Conservation (phyloP, 2,329 filamentous ascomycete genomes). For the Zopfia rhizophila region DNA sequence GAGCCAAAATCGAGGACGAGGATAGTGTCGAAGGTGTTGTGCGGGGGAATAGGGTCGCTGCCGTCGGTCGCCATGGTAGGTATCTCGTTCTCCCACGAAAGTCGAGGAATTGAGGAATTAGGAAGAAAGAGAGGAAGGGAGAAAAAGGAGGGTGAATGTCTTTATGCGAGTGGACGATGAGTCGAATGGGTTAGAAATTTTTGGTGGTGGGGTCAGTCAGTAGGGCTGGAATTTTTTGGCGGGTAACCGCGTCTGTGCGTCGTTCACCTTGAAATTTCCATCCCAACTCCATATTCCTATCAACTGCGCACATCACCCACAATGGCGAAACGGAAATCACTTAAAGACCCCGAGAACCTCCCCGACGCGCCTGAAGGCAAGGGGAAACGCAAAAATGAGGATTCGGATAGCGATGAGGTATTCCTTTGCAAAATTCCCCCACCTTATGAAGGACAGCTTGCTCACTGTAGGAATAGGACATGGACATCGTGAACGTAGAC, state of each 20-base stretch:
- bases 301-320: constrained; percentile 20
- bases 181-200: not conserved
- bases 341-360: constrained; percentile 43
- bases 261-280: constrained; percentile 27
- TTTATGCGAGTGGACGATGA: not conserved
- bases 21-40: constrained; percentile 71
- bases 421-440: constrained; percentile 15
- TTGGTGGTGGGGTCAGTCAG: not conserved
- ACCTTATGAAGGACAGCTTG: constrained; percentile 9
- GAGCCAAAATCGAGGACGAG: constrained; percentile 78
- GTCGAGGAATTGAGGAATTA: constrained; percentile 22
- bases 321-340: constrained; percentile 51
- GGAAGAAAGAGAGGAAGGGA: constrained; percentile 7
- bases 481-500: constrained; percentile 92
- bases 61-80: constrained; percentile 53
- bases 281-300: constrained; percentile 11
- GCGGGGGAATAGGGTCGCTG: constrained; percentile 57
- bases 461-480: constrained; percentile 68
- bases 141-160: not conserved
- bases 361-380: constrained; percentile 45
- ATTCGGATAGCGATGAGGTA: constrained; percentile 53
- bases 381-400: constrained; percentile 42
- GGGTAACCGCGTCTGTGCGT: constrained; percentile 31
- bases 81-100: too few relatives aligned
- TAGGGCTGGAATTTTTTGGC: constrained; percentile 28